Base-by-base conservation (phyloP, 306 rosid species). In the Cyamopsis tetragonoloba region DNA sequence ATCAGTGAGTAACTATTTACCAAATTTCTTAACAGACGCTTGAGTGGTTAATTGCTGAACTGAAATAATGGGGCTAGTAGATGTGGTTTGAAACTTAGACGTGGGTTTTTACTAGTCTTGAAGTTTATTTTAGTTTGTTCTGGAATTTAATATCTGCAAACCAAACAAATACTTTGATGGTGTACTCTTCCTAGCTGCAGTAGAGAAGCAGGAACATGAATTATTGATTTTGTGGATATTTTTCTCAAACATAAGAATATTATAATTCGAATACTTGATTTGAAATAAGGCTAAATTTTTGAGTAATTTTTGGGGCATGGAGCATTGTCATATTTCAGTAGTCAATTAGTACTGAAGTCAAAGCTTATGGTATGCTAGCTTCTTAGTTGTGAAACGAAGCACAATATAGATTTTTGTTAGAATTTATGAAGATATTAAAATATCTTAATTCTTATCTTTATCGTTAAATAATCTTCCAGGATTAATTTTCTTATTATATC, bases 301-400 rank as follows among this genome's bases (percentile, higher is more conserved):
- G 20, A 37, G 41, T 7, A 57, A 64, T 14, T 48, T 31, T 57
- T 49, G 62, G 64, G 42, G 30, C 11, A 37, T 28, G 62, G 70
- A 50, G 51, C 35, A 4, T 44, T 42, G 24, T 17, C 8, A 18
- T 66, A 22, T 57, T 64, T 32, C 15, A 38, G 4, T 27, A n/a
- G 5, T 32, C 50, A 63, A 48, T 49, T 46, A 71, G 12, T 58
- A 18, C 39, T 28, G 14, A 49, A 38, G 32, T 58, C 39, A 8
- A 55, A 41, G 22, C 38, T 75, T 24, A 7, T 32, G 65, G 66
- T 8, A 28, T 61, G 31, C 56, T 43, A 61, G 53, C 61, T 73
- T n/a, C n/a, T n/a, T n/a, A n/a, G n/a, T n/a, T 38, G 54, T 46
- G 55, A 47, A 65, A 35, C 49, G 23, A 23, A 51, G 41, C 15